Conservation (phyloP, 495 filamentous ascomycete genomes). For the Penicillium herquei region DNA sequence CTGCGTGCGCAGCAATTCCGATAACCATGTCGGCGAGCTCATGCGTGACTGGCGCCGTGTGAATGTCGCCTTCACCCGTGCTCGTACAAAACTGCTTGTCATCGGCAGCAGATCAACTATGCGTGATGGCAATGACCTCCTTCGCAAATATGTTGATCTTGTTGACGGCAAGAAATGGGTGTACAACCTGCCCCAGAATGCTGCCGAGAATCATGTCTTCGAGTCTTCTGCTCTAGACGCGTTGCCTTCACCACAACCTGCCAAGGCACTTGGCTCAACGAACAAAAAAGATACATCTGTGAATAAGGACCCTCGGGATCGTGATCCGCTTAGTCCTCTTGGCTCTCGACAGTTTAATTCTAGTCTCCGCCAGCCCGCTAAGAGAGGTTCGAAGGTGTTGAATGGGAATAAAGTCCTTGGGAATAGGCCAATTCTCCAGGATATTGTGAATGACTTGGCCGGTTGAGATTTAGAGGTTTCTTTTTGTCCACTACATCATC, state of each 20-base stretch:
- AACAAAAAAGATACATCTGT: constrained; percentile 19
- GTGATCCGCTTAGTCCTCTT: constrained; percentile 39
- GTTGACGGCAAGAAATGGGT: constrained; percentile 75
- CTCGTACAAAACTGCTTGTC: constrained; percentile 84
- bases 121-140: constrained; percentile 67
- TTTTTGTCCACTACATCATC: background rate
- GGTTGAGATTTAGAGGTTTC: constrained; percentile 19
- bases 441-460: constrained; percentile 53
- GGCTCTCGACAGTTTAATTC: constrained; percentile 23
- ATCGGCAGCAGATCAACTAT: constrained; percentile 79
- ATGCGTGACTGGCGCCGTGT: constrained; percentile 89
- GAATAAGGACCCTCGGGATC: constrained; percentile 14
- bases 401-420: constrained; percentile 36
- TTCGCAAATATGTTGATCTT: constrained; percentile 69
- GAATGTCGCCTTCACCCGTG: constrained; percentile 92
- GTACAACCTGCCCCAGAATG: constrained; percentile 62
- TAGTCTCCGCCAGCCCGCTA: constrained; percentile 34
- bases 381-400: constrained; percentile 37
- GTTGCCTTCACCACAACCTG: constrained; percentile 13
- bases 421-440: constrained; percentile 50
- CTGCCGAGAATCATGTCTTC: constrained; percentile 67
- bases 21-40: constrained; percentile 77
- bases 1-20: constrained; percentile 82
- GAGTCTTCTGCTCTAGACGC: constrained; percentile 29
- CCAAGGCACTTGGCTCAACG: constrained; percentile 2